Base-by-base conservation (phyloP, 2,329 filamentous ascomycete genomes). In the Tolypocladium album region DNA sequence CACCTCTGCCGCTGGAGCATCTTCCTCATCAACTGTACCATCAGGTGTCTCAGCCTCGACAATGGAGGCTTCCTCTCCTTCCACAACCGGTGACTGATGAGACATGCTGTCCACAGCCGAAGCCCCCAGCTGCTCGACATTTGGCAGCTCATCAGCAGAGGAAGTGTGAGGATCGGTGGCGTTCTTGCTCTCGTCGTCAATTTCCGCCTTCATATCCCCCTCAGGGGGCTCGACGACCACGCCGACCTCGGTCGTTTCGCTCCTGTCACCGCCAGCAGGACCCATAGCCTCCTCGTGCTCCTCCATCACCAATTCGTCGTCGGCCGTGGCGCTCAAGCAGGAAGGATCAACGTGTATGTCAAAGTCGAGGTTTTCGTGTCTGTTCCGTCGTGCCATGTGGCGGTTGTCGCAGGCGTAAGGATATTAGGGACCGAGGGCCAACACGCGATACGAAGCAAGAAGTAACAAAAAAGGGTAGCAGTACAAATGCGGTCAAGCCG, bases 311-410 rank as follows among this genome's bases (percentile, higher is more conserved):
- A 34, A 42, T 13, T 38, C 63, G 59, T 57, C 67, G 31, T 36
- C 31, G 5, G 64, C 27, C 62, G 63, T 55, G 62, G 68, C 71
- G 66, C 69, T 75, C 59, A 76, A 55, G 65, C 76, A 79, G 59
- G 76, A 79, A 52, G 69, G 68, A 66, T 82, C 79, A 66, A 79
- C 71, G 72, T 78, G 76, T 64, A 78, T 81, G 11, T 78, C 69
- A 62, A 82, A 80, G 64, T 80, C 74, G 64, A 72, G 65, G 61
- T 78, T 73, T 59, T 68, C 64, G 56, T 62, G 65, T 62, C 64
- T 67, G 22, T 65, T 67, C 47, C 70, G 67, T 67, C 68, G 65
- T 67, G 62, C 55, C 62, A 67, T 68, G 45, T 31, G 58, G 43
- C 55, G 56, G 45, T 13, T n/a, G 55, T 22, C 20, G 24, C 22